These are phyloP conservation scores for Solidago caesia DNA, from an alignment of 129 eudicot genomes.

Conservation along the genomic window DNA sequence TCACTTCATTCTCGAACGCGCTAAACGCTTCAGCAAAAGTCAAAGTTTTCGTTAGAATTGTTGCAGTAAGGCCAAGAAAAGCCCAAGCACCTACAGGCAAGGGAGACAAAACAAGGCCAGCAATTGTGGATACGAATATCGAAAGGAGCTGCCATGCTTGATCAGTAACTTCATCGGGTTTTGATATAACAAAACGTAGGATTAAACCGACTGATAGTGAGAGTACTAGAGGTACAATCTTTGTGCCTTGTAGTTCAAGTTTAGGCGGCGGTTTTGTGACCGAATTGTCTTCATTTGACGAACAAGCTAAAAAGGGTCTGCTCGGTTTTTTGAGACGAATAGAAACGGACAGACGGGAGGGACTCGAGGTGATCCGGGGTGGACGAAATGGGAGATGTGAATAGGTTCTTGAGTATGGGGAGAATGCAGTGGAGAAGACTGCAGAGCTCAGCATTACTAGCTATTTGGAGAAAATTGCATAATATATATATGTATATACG, in stretches of 20 bases:
- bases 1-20: slow-evolving; percentile 70
- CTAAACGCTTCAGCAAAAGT: slow-evolving; percentile 56
- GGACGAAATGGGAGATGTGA: slow-evolving; percentile 40
- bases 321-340: slow-evolving; percentile 24
- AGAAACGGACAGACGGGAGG: slow-evolving; percentile 16
- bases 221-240: slow-evolving; percentile 45
- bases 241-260: slow-evolving; percentile 44
- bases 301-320: slow-evolving; percentile 23
- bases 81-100: slow-evolving; percentile 97
- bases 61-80: slow-evolving; percentile 58
- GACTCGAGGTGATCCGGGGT: slow-evolving; percentile 10
- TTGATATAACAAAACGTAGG: slow-evolving; percentile 57
- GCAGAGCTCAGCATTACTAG: slow-evolving; percentile 45
- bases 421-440: slow-evolving; percentile 30
- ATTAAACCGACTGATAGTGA: slow-evolving; percentile 56
- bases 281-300: slow-evolving; percentile 28
- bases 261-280: slow-evolving; percentile 29
- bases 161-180: slow-evolving; percentile 51
- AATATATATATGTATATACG: slow-evolving; percentile 4
- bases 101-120: slow-evolving; percentile 74
- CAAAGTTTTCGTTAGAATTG: slow-evolving; percentile 57
- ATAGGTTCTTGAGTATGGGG: slow-evolving; percentile 29
- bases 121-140: slow-evolving; percentile 71
- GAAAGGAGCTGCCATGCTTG: slow-evolving; percentile 87
- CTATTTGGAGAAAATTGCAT: not conserved